These are phyloP conservation scores for Arabidopsis thaliana DNA, from an alignment of 345 rosid genomes.

Conservation along the genomic window DNA sequence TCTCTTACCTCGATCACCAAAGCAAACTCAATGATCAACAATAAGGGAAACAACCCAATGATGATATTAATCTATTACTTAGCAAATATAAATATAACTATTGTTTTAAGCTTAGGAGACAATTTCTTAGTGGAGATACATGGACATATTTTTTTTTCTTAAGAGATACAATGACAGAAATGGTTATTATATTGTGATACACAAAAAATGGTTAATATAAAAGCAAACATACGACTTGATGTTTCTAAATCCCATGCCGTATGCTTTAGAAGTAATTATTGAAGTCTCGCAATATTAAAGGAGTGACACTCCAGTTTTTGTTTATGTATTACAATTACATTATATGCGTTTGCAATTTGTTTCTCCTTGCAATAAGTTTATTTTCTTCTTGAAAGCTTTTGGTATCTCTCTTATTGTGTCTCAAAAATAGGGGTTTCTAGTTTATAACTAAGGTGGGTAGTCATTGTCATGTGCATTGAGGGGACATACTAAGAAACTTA, in stretches of 20 bases:
- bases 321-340: neutral
- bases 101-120: neutral
- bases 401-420: slow-evolving; percentile 41
- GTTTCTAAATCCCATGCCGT: neutral
- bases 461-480: slow-evolving; percentile 43
- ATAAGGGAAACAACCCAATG: neutral
- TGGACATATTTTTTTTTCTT: no score
- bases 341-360: neutral
- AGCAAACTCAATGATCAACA: neutral
- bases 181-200: neutral
- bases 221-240: neutral
- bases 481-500: slow-evolving; percentile 42
- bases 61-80: neutral
- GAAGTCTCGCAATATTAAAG: neutral
- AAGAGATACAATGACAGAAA: neutral
- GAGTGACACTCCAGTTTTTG: neutral
- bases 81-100: neutral
- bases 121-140: neutral
- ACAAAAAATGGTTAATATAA: neutral
- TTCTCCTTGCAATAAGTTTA: slow-evolving; percentile 8
- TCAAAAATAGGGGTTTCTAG: slow-evolving; percentile 34
- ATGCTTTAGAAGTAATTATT: neutral
- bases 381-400: slow-evolving; percentile 36
- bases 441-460: slow-evolving; percentile 39
- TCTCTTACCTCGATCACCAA: no score